Base-by-base conservation (phyloP, 2,329 filamentous ascomycete genomes). In the Sclerotinia minor region DNA sequence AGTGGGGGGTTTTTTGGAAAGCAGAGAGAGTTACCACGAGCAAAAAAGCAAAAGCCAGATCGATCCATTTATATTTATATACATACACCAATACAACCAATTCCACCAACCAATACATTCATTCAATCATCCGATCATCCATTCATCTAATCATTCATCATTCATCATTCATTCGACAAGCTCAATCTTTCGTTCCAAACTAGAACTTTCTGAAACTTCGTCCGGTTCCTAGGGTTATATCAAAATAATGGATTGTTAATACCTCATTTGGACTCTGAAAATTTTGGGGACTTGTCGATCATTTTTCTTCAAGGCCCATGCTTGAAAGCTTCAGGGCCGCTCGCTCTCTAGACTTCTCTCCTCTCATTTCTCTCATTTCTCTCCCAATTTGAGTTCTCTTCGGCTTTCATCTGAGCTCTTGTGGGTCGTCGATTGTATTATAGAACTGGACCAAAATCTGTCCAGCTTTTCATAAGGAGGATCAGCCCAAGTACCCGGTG, bases 201-300 rank as follows among this genome's bases (percentile, higher is more conserved):
- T 21, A n/a, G 45, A 61, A 61, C 58, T 50, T 61, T 61, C 45
- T 50, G 58, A 50, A 38, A 50, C 58, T 50, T 50, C 58, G 49
- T 11, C n/a, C 35, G 54, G 54, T 26, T 35, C 58, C 19, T n/a
- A 44, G 45, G 45, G 24, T 13, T 15, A 26, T 57, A 41, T 11
- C 15, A 26, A 49, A 44, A 15, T 9, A 19, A 38, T 50, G 44
- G 58, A 49, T 50, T 61, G 29, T 24, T 60, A n/a, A n/a, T 21
- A 60, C 19, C 6, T 45, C 5, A 45, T 59, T 59, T 59, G 57
- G 57, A 59, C 11, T 45, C 29, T 24, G 55, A 59, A 59, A 45
- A 45, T 45, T 59, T 47, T 35, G 44, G 44, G 13, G 19, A 61
- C 21, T 7, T 7, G 58, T 61, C 29, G 58, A 61, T 61, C 58